A percentile compares a stretch with the other conserved stretches of the same genome.
Conservation (phyloP, 371 early-diverging fungal genomes). For the Mucor circinelloides region DNA sequence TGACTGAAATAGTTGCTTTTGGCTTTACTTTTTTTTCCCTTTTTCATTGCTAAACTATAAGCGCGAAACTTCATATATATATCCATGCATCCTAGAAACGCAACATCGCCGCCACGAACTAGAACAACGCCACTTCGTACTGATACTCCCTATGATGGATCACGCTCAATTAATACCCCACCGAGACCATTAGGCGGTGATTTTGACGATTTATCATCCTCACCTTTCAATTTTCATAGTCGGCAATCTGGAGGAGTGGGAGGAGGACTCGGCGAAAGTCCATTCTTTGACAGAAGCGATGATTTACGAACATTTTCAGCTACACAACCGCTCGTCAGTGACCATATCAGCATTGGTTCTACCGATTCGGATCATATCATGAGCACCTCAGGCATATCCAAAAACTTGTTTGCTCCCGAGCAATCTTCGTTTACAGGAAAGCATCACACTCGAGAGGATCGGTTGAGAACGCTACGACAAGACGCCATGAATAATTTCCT, state of each 20-base stretch:
- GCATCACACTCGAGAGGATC: constrained; percentile 21
- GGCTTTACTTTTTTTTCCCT: neutral
- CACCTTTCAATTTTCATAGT: constrained; percentile 3
- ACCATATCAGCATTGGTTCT: neutral
- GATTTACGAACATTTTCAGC: neutral
- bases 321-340: neutral
- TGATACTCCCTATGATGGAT: neutral
- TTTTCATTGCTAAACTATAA: neutral
- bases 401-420: neutral
- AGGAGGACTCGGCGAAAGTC: neutral
- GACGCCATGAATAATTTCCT: constrained; percentile 56
- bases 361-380: constrained; percentile 6
- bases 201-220: constrained; percentile 1
- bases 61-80: neutral
- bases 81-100: constrained; percentile 5
- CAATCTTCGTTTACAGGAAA: neutral
- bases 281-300: constrained; percentile 13
- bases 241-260: neutral
- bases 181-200: neutral
- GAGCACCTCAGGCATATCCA: neutral
- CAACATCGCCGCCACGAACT: neutral
- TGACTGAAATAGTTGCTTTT: neutral
- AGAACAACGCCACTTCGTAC: neutral
- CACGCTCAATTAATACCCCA: neutral
- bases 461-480: constrained; percentile 53